These are phyloP conservation scores for Cystofilobasidium capitatum DNA, from an alignment of 768 basidiomycete species.

Conservation along the genomic window DNA sequence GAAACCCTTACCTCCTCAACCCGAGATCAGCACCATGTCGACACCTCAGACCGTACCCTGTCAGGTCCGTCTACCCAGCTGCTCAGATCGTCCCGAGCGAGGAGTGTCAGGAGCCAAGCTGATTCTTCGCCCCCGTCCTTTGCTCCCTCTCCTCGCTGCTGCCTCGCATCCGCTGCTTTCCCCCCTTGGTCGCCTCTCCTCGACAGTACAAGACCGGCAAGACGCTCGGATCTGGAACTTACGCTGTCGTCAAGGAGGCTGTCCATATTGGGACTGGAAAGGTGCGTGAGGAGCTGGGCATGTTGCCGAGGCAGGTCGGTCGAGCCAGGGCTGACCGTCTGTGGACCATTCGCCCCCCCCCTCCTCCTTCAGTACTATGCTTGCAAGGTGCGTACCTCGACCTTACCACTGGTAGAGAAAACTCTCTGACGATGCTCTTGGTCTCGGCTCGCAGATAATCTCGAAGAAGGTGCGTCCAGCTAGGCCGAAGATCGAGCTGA, in stretches of 20 bases:
- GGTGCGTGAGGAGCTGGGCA: slow-evolving; percentile 4
- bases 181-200: background rate
- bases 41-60: slow-evolving; percentile 14
- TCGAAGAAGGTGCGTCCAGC: slow-evolving; percentile 22
- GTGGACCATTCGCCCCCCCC: background rate
- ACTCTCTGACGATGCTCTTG: background rate
- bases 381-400: slow-evolving; percentile 63
- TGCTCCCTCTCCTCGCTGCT: slow-evolving; percentile 32
- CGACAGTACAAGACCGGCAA: slow-evolving; percentile 69
- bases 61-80: background rate
- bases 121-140: background rate
- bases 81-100: background rate
- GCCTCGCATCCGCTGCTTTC: background rate
- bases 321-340: background rate
- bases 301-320: background rate
- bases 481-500: background rate
- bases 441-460: slow-evolving; percentile 17
- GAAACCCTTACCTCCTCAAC: background rate
- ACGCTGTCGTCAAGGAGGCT: slow-evolving; percentile 68
- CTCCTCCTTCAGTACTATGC: slow-evolving; percentile 65
- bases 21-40: background rate
- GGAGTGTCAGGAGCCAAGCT: background rate
- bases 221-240: slow-evolving; percentile 82
- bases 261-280: slow-evolving; percentile 28
- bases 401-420: no score